Evolutionary conservation across 345 rosid species (phyloP), one percentile per base, ranked within the genome.

Genomic region (Rhodamnia rubescens): DNA sequence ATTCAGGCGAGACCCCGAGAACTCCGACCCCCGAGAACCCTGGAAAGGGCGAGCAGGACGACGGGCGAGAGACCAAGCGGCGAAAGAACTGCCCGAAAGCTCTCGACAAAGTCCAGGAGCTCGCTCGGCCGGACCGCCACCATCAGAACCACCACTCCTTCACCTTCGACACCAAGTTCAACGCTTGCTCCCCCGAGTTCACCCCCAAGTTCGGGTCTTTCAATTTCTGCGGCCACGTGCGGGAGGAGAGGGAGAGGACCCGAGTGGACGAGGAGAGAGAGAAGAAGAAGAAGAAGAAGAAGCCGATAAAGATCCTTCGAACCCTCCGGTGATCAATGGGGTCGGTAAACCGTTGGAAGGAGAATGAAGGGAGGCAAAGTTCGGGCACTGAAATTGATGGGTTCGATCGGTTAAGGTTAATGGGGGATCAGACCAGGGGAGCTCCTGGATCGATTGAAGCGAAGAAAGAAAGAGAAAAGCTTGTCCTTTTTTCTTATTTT

Each of bases 161-260:
- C 84, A 82, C 84, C 57, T 82, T 82, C 51, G 84, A 82, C 84
- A 82, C 59, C 84, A 82, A 53, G 40, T 52, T 82, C 84, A 82
- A 40, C 57, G 84, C 57, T n/a, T 82, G 84, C 57, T 82, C 84
- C 13, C 57, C 84, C 16, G 84, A 82, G 57, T 29, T 32, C 57
- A 82, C 84, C 54, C 84, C 84, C 47, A 82, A 53, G 84, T 82
- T 82, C 57, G 84, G 84, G 57, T 82, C 84, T 53, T 82, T 82
- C 84, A 82, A 82, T 40, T 52, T 82, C 26, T 29, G 24, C 26
- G 84, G 47, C 24, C 26, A 69, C 13, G 13, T 18, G 10, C 24
- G 2, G 80, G 80, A 69, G 80, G 80, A 69, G 40, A 20, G 13
- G 47, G 80, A 36, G 24, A 36, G 80, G 47, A 5, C 80, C 80